Evolutionary conservation across 768 basidiomycete species (phyloP).

Genomic region (Fistulinella prunicolor): DNA sequence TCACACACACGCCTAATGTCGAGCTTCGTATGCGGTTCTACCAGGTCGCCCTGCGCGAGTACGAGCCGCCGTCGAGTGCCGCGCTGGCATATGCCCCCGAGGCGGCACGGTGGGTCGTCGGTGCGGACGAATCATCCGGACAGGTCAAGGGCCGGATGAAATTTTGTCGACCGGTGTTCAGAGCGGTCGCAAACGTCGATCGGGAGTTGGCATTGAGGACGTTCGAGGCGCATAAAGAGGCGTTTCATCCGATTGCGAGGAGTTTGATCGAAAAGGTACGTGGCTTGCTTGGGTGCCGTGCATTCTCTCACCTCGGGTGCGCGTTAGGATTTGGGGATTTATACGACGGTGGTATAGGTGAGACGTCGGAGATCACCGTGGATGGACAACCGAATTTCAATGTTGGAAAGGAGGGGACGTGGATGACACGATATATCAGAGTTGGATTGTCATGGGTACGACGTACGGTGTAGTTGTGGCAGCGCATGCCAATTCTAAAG

Average conservation of each 20-base stretch:
- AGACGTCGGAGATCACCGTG: too few species aligned
- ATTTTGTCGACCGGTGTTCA: slow-evolving; percentile 71
- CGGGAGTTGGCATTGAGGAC: slow-evolving; percentile 46
- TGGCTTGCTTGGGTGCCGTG: not conserved
- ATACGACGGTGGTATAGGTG: not conserved
- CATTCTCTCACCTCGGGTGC: too few species aligned
- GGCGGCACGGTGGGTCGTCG: slow-evolving; percentile 69
- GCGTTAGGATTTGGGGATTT: slow-evolving; percentile 13
- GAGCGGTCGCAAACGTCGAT: slow-evolving; percentile 53
- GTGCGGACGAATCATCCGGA: slow-evolving; percentile 44
- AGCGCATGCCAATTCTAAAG: too few species aligned
- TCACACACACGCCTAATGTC: slow-evolving; percentile 56
- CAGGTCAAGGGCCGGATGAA: slow-evolving; percentile 81
- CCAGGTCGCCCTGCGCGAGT: slow-evolving; percentile 58
- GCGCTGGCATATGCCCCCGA: slow-evolving; percentile 50
- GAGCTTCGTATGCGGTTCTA: slow-evolving; percentile 83
- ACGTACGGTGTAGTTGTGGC: too few species aligned
- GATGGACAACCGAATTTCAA: too few species aligned
- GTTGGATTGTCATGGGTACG: too few species aligned
- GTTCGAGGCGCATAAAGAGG: slow-evolving; percentile 45
- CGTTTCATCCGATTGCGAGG: slow-evolving; percentile 77
- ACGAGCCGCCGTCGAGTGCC: slow-evolving; percentile 42
- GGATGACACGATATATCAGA: too few species aligned
- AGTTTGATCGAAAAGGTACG: slow-evolving; percentile 73
- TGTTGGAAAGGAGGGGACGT: too few species aligned